Evolutionary conservation across 768 basidiomycete species (phyloP).

Genomic region (Tephrocybe sp.): DNA sequence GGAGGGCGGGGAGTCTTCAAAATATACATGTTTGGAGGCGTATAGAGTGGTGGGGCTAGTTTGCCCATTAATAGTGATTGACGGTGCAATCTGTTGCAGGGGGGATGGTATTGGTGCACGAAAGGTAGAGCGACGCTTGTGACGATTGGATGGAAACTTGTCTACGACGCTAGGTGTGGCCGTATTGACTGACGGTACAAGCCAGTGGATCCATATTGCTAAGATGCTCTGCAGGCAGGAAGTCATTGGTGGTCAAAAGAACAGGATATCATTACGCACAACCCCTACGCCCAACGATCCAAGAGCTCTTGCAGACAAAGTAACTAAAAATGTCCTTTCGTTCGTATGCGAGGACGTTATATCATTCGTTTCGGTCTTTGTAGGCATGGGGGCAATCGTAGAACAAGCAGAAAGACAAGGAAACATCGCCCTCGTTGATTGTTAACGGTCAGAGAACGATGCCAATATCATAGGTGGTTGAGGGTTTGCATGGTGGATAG

Average conservation of each 20-base stretch:
- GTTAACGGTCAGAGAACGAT: not conserved
- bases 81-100: not conserved
- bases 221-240: slow-evolving; percentile 37
- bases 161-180: slow-evolving; percentile 1
- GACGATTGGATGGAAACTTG: slow-evolving; percentile 1
- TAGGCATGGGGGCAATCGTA: slow-evolving; percentile 8
- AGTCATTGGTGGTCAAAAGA: slow-evolving; percentile 1
- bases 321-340: slow-evolving; percentile 16
- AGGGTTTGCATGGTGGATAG: slow-evolving; percentile 1
- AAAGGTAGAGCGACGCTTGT: slow-evolving; percentile 12
- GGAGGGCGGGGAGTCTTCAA: slow-evolving; percentile 5
- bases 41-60: not conserved
- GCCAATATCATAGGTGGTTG: not conserved
- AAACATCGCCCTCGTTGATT: slow-evolving; percentile 9
- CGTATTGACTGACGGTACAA: slow-evolving; percentile 25
- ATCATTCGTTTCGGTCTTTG: slow-evolving; percentile 3
- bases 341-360: slow-evolving; percentile 3
- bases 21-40: slow-evolving; percentile 16
- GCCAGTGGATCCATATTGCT: slow-evolving; percentile 43
- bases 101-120: slow-evolving; percentile 12
- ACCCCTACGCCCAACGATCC: slow-evolving; percentile 35
- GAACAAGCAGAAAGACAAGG: slow-evolving; percentile 3
- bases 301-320: slow-evolving; percentile 23
- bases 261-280: slow-evolving; percentile 25
- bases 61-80: not conserved